Conservation (phyloP, 2,329 filamentous ascomycete species). For the Cylindrodendrum hubeiense region DNA sequence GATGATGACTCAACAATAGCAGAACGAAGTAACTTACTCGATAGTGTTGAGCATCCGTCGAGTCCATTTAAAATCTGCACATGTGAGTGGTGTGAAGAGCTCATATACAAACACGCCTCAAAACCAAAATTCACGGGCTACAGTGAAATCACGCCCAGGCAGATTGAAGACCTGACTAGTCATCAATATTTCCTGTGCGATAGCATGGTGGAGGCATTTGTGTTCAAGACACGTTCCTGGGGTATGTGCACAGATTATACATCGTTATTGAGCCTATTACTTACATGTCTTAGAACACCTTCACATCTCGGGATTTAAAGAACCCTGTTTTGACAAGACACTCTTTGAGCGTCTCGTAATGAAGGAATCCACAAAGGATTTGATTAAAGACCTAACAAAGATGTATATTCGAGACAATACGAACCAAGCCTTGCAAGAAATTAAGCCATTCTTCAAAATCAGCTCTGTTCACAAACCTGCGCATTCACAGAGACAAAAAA, state of each 20-base stretch:
- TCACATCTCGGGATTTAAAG: not conserved
- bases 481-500: not conserved
- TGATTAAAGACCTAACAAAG: not conserved
- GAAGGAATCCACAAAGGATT: not conserved
- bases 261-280: not conserved
- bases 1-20: too few relatives aligned
- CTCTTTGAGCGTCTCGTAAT: not conserved
- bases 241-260: conserved; percentile 5
- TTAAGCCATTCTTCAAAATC: not conserved
- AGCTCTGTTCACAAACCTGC: not conserved
- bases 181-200: conserved; percentile 34
- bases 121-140: not conserved
- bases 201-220: conserved; percentile 22
- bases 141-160: not conserved
- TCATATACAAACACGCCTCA: not conserved
- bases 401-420: not conserved
- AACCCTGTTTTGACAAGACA: not conserved
- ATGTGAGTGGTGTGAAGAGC: not conserved
- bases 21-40: too few relatives aligned
- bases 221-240: conserved; percentile 35
- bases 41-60: not conserved
- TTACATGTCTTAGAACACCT: not conserved
- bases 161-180: conserved; percentile 12
- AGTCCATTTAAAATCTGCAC: not conserved
- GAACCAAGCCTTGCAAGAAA: not conserved